Evolutionary conservation across 768 basidiomycete genomes (phyloP).

Genomic region (Scleroderma bovista): DNA sequence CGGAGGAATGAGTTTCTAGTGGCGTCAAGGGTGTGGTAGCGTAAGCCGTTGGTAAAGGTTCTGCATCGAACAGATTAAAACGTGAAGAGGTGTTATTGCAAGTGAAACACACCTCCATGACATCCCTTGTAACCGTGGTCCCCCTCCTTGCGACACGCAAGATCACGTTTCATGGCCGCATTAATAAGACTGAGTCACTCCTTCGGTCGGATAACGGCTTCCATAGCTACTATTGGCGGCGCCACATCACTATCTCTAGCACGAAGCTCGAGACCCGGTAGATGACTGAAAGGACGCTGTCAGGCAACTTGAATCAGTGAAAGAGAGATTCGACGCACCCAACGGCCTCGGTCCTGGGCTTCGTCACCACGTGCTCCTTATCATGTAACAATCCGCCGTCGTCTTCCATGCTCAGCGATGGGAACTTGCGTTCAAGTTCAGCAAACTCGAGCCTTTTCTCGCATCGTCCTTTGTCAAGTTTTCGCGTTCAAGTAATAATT

Average conservation of each 20-base stretch:
- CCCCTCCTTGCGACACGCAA: slow-evolving; percentile 60
- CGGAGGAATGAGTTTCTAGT: slow-evolving; percentile 59
- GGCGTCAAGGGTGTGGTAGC: slow-evolving; percentile 51
- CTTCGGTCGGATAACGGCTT: slow-evolving; percentile 54
- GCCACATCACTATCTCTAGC: slow-evolving; percentile 39
- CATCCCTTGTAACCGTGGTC: slow-evolving; percentile 86
- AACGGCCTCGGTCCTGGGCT: slow-evolving; percentile 35
- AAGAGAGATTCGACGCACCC: slow-evolving; percentile 6
- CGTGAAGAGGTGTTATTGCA: not conserved
- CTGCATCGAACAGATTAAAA: slow-evolving; percentile 31
- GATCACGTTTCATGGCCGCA: slow-evolving; percentile 52
- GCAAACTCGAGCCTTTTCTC: slow-evolving; percentile 68
- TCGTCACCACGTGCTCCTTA: slow-evolving; percentile 62
- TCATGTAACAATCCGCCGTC: slow-evolving; percentile 73
- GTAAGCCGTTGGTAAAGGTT: slow-evolving; percentile 66
- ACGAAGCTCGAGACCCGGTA: slow-evolving; percentile 49
- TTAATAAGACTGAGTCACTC: slow-evolving; percentile 57
- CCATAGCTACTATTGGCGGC: slow-evolving; percentile 36
- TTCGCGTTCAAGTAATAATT: slow-evolving; percentile 66
- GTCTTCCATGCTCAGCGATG: slow-evolving; percentile 50
- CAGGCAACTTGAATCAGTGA: not conserved
- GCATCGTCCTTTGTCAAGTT: slow-evolving; percentile 65
- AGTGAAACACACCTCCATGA: slow-evolving; percentile 58
- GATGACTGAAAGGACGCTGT: slow-evolving; percentile 29
- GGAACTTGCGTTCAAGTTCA: slow-evolving; percentile 76